These are phyloP conservation scores for Suillus subluteus DNA, from an alignment of 768 basidiomycete species.

Conservation along the genomic window DNA sequence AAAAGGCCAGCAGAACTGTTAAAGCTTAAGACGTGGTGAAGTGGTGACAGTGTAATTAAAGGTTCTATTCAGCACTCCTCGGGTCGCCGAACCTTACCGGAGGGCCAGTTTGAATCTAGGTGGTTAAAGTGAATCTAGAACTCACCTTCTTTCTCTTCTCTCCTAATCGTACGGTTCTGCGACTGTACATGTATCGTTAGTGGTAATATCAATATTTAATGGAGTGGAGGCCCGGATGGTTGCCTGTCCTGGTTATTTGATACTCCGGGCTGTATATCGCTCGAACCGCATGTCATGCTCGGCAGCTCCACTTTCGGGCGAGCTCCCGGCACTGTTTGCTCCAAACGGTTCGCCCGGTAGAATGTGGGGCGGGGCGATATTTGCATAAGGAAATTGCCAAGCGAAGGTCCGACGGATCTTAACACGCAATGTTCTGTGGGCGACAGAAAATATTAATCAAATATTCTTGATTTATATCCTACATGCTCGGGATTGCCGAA, in stretches of 20 bases:
- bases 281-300: neutral
- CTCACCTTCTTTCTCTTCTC: neutral
- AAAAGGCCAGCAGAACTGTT: neutral
- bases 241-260: neutral
- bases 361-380: neutral
- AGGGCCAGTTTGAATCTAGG: neutral
- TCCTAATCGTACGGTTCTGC: neutral
- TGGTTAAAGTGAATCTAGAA: neutral
- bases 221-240: neutral
- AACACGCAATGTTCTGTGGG: neutral
- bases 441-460: neutral
- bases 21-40: neutral
- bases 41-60: neutral
- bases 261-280: neutral
- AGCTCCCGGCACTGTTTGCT: neutral
- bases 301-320: neutral
- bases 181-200: neutral
- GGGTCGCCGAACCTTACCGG: neutral
- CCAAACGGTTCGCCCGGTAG: neutral
- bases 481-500: neutral
- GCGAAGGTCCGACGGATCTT: neutral
- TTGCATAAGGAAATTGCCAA: neutral
- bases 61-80: neutral
- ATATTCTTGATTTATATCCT: neutral
- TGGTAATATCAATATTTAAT: neutral